phyloP scores from a whole-genome alignment of 2,329 filamentous ascomycete species.

The Penicillium rolfsii region DNA sequence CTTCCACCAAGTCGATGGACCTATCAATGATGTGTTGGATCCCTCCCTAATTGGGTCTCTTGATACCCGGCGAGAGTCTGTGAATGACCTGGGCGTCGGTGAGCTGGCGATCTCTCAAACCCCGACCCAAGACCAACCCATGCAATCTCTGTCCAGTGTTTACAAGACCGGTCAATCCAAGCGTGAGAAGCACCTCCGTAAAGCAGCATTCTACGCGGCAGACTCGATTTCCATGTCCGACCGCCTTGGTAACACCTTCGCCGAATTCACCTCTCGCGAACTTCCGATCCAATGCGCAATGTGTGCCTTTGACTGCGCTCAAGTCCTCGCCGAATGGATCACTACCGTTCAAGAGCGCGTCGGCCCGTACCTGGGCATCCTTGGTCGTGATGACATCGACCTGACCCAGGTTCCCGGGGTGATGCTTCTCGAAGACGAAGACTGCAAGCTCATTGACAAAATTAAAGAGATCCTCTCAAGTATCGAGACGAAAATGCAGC shows the following conservation, averaged over 20 bases:
- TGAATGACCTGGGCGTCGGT: constrained; percentile 41
- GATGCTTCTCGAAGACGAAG: constrained; percentile 89
- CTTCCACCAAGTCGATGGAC: constrained; percentile 67
- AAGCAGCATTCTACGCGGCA: constrained; percentile 93
- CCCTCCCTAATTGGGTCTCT: constrained; percentile 32
- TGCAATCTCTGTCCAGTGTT: constrained; percentile 35
- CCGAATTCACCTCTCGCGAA: constrained; percentile 80
- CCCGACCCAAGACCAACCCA: constrained; percentile 39
- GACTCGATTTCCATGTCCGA: constrained; percentile 89
- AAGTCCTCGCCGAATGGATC: constrained; percentile 93
- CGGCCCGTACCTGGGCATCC: constrained; percentile 82
- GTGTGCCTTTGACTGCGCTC: constrained; percentile 91
- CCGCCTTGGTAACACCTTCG: constrained; percentile 81
- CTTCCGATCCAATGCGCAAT: constrained; percentile 87
- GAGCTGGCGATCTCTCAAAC: constrained; percentile 44
- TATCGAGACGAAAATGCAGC: constrained; percentile 78
- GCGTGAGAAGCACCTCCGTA: constrained; percentile 84
- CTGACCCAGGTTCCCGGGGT: constrained; percentile 79
- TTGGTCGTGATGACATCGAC: constrained; percentile 82
- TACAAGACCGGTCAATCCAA: constrained; percentile 57
- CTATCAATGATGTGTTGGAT: constrained; percentile 36
- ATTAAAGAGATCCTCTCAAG: constrained; percentile 76
- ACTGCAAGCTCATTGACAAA: constrained; percentile 81
- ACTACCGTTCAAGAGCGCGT: constrained; percentile 91
- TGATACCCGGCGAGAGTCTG: constrained; percentile 38